Evolutionary conservation across 164 flowering plant species (phyloP), one percentile per base, ranked within the genome.

Genomic region (Vitis cinerea): DNA sequence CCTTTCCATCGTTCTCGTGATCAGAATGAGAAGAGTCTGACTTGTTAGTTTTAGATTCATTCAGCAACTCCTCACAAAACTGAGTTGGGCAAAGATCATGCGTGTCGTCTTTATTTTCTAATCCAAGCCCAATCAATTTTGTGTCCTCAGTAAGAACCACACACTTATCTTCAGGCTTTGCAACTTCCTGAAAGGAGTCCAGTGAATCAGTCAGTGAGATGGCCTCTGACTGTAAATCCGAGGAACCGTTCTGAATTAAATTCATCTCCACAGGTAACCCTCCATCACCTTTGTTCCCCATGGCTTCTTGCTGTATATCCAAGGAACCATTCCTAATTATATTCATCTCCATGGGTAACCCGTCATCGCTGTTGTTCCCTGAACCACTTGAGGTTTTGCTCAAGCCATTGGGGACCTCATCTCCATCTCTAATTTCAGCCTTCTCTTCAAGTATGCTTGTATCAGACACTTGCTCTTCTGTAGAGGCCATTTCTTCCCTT

Each of bases 81-180:
- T 64, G 27, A 72, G 54, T 15, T 66, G 60, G 54, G 50, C 16
- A 50, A n/a, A 30, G 17, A 37, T 61, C 65, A 47, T 51, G 8
- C 37, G 17, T 50, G 23, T 65, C 65, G 8, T 54, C 59, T 52
- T 53, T 77, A 30, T 23, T 60, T 71, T 66, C 81, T 57, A 63
- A 66, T 60, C 49, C 74, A 61, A 66, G 71, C 59, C 47, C 74
- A 8, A 17, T 66, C 66, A 60, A 15, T 44, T 64, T 60, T 16
- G 56, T 65, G 55, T 78, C 77, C 55, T 75, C 76, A 17, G 59
- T 17, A 23, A 61, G 67, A 56, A 72, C 70, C 44, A 71, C 16
- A 50, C n/a, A n/a, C 47, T 77, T 74, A 9, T 68, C 78, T 61
- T 72, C 69, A 10, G 75, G 31, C 52, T 75, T 73, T 6, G 66